Evolutionary conservation across 139 green algal genomes (phyloP).

Genomic region (Volvox africanus): DNA sequence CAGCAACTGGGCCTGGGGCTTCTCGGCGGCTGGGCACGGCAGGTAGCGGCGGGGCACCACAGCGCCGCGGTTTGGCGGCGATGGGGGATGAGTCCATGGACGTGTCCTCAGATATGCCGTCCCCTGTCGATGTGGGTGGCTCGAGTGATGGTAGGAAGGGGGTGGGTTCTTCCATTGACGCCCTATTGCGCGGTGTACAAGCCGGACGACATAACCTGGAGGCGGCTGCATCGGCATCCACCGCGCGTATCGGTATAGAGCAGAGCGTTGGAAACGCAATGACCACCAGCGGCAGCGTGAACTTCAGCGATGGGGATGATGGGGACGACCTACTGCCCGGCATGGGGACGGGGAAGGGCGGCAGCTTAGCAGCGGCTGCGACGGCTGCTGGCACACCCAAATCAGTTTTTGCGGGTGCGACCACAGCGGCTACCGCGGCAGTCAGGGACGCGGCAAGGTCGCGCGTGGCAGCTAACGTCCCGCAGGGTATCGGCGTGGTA

Average conservation of each 20-base stretch:
- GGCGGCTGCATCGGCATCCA: neutral
- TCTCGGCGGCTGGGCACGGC: neutral
- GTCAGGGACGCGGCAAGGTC: neutral
- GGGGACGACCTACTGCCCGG: conserved; percentile 15
- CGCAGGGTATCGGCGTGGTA: conserved; percentile 15
- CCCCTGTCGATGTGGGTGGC: neutral
- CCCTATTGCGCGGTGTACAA: neutral
- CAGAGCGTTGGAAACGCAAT: neutral
- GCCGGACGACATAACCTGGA: neutral
- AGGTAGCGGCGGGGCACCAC: neutral
- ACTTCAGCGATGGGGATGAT: conserved; percentile 29
- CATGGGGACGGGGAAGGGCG: neutral
- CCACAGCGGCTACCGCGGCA: neutral
- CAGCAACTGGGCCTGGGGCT: neutral
- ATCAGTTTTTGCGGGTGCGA: conserved; percentile 1
- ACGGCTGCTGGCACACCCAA: neutral
- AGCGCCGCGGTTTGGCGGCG: conserved; percentile 10
- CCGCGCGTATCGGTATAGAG: neutral
- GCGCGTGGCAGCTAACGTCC: neutral
- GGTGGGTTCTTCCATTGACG: neutral
- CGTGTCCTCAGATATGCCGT: conserved; percentile 33
- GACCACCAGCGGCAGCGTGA: conserved; percentile 11
- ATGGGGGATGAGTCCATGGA: conserved; percentile 43
- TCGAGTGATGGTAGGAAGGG: neutral
- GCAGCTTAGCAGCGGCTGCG: neutral